Evolutionary conservation across 768 basidiomycete genomes (phyloP).

Genomic region (Psilocybe cubensis): DNA sequence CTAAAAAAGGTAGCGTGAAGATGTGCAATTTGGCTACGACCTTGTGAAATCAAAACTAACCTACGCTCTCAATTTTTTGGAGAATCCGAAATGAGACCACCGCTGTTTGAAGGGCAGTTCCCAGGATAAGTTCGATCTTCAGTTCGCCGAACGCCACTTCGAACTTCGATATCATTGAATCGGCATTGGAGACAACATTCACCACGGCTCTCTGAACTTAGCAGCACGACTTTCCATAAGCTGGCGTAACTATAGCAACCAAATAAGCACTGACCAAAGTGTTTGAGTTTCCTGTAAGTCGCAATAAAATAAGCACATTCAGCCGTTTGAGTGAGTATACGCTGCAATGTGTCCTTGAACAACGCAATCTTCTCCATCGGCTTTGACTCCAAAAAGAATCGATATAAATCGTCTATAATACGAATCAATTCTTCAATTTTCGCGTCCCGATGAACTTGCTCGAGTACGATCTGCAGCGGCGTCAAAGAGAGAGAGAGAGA

Average conservation of each 20-base stretch:
- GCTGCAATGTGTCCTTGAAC: neutral
- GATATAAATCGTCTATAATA: slow-evolving; percentile 6
- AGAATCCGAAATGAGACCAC: slow-evolving; percentile 11
- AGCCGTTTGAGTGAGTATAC: slow-evolving; percentile 1
- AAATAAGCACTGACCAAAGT: neutral
- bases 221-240: neutral
- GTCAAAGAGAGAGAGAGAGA: neutral
- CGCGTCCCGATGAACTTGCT: slow-evolving; percentile 1
- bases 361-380: neutral
- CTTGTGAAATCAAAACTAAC: neutral
- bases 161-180: slow-evolving; percentile 9
- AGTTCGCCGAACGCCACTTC: slow-evolving; percentile 8
- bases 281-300: neutral
- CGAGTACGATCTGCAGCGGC: neutral
- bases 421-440: neutral
- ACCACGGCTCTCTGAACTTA: slow-evolving; percentile 10
- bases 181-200: slow-evolving; percentile 5
- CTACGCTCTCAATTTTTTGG: slow-evolving; percentile 7
- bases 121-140: slow-evolving; percentile 10
- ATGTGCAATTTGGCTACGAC: neutral
- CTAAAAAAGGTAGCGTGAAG: neutral
- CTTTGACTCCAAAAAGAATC: slow-evolving; percentile 1
- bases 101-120: slow-evolving; percentile 7
- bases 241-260: neutral
- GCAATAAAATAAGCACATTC: slow-evolving; percentile 12